Conservation (phyloP, 2,329 filamentous ascomycete species). For the Phaeomoniella chlamydospora region DNA sequence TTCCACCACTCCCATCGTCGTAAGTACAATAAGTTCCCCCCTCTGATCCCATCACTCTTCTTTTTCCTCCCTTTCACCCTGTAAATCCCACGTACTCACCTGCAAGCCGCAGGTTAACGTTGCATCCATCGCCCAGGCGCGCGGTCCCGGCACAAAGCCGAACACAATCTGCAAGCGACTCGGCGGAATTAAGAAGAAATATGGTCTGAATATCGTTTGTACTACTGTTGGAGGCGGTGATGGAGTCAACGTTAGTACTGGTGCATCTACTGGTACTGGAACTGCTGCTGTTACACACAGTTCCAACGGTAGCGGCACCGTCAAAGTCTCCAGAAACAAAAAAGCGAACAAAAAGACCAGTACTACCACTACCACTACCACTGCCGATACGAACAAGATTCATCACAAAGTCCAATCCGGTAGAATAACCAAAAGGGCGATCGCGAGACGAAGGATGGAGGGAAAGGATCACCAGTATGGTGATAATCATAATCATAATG, state of each 20-base stretch:
- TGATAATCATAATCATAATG: too few relatives aligned
- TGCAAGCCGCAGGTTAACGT: not conserved
- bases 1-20: not conserved
- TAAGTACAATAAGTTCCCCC: not conserved
- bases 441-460: too few relatives aligned
- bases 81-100: not conserved
- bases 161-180: slow-evolving; percentile 6
- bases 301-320: too few relatives aligned
- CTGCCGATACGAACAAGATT: too few relatives aligned
- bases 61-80: not conserved
- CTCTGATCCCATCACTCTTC: not conserved
- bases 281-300: too few relatives aligned
- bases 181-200: slow-evolving; percentile 6
- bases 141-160: slow-evolving; percentile 3
- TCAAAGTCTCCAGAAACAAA: too few relatives aligned
- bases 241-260: not conserved
- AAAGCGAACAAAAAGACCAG: too few relatives aligned
- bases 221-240: slow-evolving; percentile 2
- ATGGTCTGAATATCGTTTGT: slow-evolving; percentile 6
- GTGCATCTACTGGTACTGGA: too few relatives aligned
- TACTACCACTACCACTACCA: too few relatives aligned
- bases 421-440: too few relatives aligned
- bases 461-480: too few relatives aligned
- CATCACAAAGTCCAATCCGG: too few relatives aligned
- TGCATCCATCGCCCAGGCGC: not conserved